Base-by-base conservation (phyloP, 2,329 filamentous ascomycete species). In the Rutstroemia sp. region DNA sequence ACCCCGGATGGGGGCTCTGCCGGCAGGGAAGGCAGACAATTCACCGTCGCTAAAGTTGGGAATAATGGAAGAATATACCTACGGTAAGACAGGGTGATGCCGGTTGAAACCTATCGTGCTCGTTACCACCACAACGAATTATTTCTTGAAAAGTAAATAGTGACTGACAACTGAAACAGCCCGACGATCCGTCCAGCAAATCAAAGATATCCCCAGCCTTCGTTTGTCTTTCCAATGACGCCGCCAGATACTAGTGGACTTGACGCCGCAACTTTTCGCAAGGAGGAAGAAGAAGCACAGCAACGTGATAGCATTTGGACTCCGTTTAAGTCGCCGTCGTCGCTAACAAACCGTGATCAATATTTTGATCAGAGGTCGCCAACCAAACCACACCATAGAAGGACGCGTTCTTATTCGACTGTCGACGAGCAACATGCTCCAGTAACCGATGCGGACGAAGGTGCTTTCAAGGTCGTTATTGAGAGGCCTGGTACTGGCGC, bases 61-160 rank as follows among this genome's bases (percentile, higher is more conserved):
- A 88, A 90, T 68, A 90, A 91, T 72, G 88, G 88, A 41, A 84
- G 85, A 68, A 89, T 92, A 71, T 92, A 90, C 71, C 70, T 92
- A 63, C 88, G 87, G 87, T 92, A 82, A 68, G 80, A 60, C 38
- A 66, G 58, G 60, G 56, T 59, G 55, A 60, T 59, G 56, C 57
- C 52, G 57, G 55, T 58, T 51, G 50, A 58, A 54, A 46, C 53
- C 19, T 38, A 37, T 51, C 44, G 46, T 50, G 21, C 44, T 45
- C 38, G 53, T 51, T 51, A 50, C 53, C 53, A 50, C 19, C 53
- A 45, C 38, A 45, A 51, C 39, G 48, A 59, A 47, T 41, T 25
- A 25, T n/a, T 44, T 50, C 25, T 54, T 51, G 54, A 39, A 10
- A n/a, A 30, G 57, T 51, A 25, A 60, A 49, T 46, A 45, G 52